Percentiles rank a stretch among this genome's conserved stretches.
Evolutionary conservation across 768 basidiomycete genomes (phyloP).

Genomic region (Lactarius sanguifluus): DNA sequence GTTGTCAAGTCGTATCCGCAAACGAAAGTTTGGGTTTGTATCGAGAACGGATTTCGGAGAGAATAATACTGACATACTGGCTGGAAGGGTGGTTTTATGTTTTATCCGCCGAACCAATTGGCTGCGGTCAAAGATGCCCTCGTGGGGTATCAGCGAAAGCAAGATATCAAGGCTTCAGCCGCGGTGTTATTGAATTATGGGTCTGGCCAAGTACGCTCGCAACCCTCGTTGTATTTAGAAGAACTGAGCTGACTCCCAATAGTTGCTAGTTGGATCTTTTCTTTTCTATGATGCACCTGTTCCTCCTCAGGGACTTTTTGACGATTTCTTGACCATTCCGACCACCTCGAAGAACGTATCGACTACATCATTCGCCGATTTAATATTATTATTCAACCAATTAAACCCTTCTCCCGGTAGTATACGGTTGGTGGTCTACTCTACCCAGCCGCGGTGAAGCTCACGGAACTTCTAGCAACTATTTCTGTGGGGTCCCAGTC

Average conservation of each 20-base stretch:
- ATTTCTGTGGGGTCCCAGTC: neutral
- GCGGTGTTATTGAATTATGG: conserved; percentile 4
- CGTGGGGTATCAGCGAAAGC: neutral
- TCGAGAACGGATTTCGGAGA: neutral
- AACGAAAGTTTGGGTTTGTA: conserved; percentile 33
- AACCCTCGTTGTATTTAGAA: neutral
- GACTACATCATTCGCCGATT: conserved; percentile 8
- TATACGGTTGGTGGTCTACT: neutral
- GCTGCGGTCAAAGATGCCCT: neutral
- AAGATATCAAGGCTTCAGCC: neutral
- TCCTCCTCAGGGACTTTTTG: conserved; percentile 25
- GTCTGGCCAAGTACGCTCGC: neutral
- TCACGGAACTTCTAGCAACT: neutral
- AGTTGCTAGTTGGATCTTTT: neutral
- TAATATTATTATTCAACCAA: neutral
- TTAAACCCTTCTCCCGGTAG: neutral
- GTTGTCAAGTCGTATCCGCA: conserved; percentile 28
- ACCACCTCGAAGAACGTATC: neutral
- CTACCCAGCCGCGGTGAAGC: neutral
- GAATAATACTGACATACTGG: neutral
- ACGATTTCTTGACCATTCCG: conserved; percentile 28
- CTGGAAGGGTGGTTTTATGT: neutral
- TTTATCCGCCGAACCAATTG: neutral
- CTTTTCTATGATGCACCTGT: conserved; percentile 30
- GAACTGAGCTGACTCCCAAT: neutral